phyloP scores from a whole-genome alignment of 2,329 filamentous ascomycete species.

The Davidsoniella eucalypti region DNA sequence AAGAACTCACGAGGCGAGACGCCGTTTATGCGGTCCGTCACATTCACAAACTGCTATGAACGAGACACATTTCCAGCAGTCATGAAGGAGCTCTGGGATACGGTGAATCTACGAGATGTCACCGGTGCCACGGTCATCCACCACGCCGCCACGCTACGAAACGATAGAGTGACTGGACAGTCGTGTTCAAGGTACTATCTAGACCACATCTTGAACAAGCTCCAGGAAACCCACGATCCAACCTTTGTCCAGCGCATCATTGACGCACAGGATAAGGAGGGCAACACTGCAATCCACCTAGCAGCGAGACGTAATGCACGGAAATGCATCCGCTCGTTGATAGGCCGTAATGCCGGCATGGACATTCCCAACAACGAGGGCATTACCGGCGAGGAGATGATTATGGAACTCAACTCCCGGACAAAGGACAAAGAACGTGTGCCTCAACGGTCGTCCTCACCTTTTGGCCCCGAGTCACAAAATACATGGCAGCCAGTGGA shows the following conservation, averaged over 20 bases:
- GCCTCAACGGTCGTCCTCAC: slow-evolving; percentile 61
- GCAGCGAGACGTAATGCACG: slow-evolving; percentile 70
- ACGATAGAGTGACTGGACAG: slow-evolving; percentile 65
- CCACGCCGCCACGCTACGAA: slow-evolving; percentile 79
- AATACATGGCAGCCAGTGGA: slow-evolving; percentile 21
- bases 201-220: slow-evolving; percentile 74
- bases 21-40: slow-evolving; percentile 80
- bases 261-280: slow-evolving; percentile 67
- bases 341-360: slow-evolving; percentile 65
- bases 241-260: slow-evolving; percentile 63
- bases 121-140: slow-evolving; percentile 82
- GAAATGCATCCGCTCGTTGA: slow-evolving; percentile 69
- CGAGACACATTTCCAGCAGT: slow-evolving; percentile 79
- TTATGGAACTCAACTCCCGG: slow-evolving; percentile 56
- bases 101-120: slow-evolving; percentile 63
- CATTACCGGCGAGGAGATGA: slow-evolving; percentile 69
- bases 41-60: slow-evolving; percentile 95
- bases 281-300: slow-evolving; percentile 68
- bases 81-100: slow-evolving; percentile 67
- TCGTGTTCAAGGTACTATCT: slow-evolving; percentile 86
- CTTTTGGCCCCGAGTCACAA: slow-evolving; percentile 46
- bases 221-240: slow-evolving; percentile 61
- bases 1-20: slow-evolving; percentile 67
- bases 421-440: slow-evolving; percentile 44
- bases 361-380: slow-evolving; percentile 71